These are phyloP conservation scores for Kockiozyma suomiensis DNA, from an alignment of 805 yeast genomes.

Conservation along the genomic window DNA sequence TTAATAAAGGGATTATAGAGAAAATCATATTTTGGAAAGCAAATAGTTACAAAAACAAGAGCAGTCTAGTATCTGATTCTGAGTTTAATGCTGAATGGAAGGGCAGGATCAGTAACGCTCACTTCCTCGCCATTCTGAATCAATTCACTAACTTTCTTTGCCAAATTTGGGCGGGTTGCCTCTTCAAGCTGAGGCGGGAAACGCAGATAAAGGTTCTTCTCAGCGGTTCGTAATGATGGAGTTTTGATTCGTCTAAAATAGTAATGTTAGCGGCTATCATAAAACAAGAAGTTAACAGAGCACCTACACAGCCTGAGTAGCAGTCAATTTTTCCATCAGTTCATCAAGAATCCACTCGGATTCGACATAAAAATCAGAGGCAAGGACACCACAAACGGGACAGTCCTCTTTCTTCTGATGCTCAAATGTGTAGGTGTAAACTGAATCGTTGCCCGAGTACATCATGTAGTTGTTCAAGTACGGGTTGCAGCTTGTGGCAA, in stretches of 20 bases:
- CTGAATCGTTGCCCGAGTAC: constrained; percentile 81
- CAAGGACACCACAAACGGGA: constrained; percentile 67
- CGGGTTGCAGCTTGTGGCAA: constrained; percentile 71
- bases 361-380: constrained; percentile 31
- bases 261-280: background rate
- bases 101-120: constrained; percentile 54
- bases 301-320: constrained; percentile 38
- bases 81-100: constrained; percentile 50
- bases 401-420: constrained; percentile 66
- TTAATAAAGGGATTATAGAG: background rate
- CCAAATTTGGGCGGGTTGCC: constrained; percentile 51
- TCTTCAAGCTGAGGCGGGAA: constrained; percentile 53
- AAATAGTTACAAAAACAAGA: too few relatives aligned
- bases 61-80: constrained; percentile 29
- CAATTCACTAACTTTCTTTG: constrained; percentile 43
- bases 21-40: too few relatives aligned
- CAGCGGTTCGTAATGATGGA: constrained; percentile 53
- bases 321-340: constrained; percentile 48
- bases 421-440: constrained; percentile 71
- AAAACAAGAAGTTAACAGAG: constrained; percentile 31
- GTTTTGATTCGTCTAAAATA: constrained; percentile 39
- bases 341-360: constrained; percentile 45
- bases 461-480: constrained; percentile 75
- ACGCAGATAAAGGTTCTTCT: constrained; percentile 49
- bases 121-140: constrained; percentile 53